Base-by-base conservation (phyloP, 495 filamentous ascomycete genomes). In the Podospora pseudoanserina region DNA sequence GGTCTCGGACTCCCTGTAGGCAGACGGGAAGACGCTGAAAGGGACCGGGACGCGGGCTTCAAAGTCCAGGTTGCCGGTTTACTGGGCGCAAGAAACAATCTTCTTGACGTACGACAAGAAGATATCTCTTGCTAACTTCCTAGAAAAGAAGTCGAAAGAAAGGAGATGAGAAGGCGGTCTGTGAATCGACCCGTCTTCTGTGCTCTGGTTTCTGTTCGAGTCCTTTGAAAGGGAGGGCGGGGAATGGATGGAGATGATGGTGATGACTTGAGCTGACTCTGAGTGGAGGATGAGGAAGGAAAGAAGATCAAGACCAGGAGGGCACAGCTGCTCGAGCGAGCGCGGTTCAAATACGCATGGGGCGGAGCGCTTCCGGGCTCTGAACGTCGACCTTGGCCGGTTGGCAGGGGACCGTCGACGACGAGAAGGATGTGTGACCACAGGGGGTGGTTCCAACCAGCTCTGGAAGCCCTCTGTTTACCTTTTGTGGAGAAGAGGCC, bases 11-110 rank as follows among this genome's bases (percentile, higher is more conserved):
- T 95, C 92, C 89, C 91, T 89, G 87, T 97, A 98, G 81, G 94
- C 91, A 79, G 93, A 96, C 85, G 94, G 94, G 90, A 98, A 97
- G 90, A 97, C 90, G 89, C 93, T 97, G 89, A 97, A 94, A 82
- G 94, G 94, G 83, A 98, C 96, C 84, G 94, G 94, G 82, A 98
- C 92, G 81, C 92, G 91, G 85, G 94, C 93, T 91, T 97, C 94
- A 93, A 96, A 97, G 90, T 97, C 94, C 94, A 98, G 94, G 85
- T 94, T 98, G 92, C 84, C 94, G 88, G 89, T 87, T 86, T 89
- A 81, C 65, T 70, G 71, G 77, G 83, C 80, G 77, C 79, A 79
- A 87, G 87, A 87, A 89, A 87, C 76, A 74, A 70, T 88, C 86
- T 92, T 92, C 93, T 93, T 88, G 92, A 92, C 87, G 84, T 85